These are phyloP conservation scores for Polygonum aviculare DNA, from an alignment of 148 eudicot genomes.

Conservation along the genomic window DNA sequence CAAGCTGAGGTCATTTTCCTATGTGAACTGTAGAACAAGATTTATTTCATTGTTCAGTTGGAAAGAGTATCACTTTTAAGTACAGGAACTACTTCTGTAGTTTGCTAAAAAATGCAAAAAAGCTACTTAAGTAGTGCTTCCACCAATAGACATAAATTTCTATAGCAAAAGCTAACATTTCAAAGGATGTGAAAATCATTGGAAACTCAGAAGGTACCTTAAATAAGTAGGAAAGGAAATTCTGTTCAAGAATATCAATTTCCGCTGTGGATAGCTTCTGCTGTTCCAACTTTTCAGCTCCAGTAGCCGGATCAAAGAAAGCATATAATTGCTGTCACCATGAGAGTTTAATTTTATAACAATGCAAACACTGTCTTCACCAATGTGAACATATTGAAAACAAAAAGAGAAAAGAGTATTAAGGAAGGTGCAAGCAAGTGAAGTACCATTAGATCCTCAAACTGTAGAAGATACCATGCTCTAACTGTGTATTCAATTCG, in stretches of 20 bases:
- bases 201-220: conserved; percentile 28
- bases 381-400: too few relatives aligned
- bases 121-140: not conserved
- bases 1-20: not conserved
- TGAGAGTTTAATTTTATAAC: not conserved
- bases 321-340: conserved; percentile 64
- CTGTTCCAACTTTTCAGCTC: conserved; percentile 69
- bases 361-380: not conserved
- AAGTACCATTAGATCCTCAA: conserved; percentile 81
- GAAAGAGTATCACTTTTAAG: not conserved
- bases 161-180: not conserved
- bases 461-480: conserved; percentile 81
- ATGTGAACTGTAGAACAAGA: not conserved
- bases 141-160: not conserved
- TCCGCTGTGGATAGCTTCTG: conserved; percentile 62
- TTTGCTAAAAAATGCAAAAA: not conserved
- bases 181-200: not conserved
- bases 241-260: conserved; percentile 72
- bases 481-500: conserved; percentile 77
- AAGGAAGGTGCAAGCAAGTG: not conserved
- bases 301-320: conserved; percentile 80
- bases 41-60: not conserved
- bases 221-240: conserved; percentile 60
- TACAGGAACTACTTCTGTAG: not conserved
- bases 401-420: not conserved